Evolutionary conservation across 1,139 yeast genomes (phyloP), one percentile per base, ranked within the genome.

Genomic region (Hanseniaspora sp.): DNA sequence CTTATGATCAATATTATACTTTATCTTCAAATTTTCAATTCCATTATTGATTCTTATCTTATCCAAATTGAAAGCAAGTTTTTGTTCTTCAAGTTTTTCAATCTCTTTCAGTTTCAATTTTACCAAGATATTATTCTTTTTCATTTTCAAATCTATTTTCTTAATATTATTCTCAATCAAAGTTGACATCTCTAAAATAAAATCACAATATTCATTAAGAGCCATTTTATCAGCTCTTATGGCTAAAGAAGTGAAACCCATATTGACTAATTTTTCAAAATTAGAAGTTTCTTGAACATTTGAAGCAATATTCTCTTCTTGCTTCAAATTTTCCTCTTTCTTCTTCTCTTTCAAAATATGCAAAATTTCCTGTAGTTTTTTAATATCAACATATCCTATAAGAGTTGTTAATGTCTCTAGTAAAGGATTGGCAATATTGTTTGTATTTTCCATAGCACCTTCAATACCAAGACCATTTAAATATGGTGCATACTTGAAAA

Each of bases 391-490:
- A 56, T 90, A 70, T 47, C 88, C 83, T 0, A 94, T 82, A 70
- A 94, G 73, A 67, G 90, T 92, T 5, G 95, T 82, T 59, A 92
- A 77, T 39, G 95, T 92, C 39, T 95, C 83, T 72, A 92, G 77
- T 4, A 92, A 90, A 1, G 99, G 98, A 66, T 92, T 92, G 62
- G 92, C 97, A 31, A 83, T 79, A 45, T 87, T 78, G 52, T 87
- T 80, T 48, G 43, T 15, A 13, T 51, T 51, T 9, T 48, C 54
- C 15, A 47, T 42, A 6, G 48, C 37, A 2, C 54, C 54, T 45
- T 51, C 48, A 31, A 45, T 39, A 3, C 54, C 54, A 7, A 51
- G 40, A 2, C 54, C 54, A 33, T 51, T 96, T 56, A 90, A 75
- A 64, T 83, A 83, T 4, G 94, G 82, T 4, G 92, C 83, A 67